phyloP scores from a whole-genome alignment of 1,139 yeast species.

The Blastobotrys elegans region DNA sequence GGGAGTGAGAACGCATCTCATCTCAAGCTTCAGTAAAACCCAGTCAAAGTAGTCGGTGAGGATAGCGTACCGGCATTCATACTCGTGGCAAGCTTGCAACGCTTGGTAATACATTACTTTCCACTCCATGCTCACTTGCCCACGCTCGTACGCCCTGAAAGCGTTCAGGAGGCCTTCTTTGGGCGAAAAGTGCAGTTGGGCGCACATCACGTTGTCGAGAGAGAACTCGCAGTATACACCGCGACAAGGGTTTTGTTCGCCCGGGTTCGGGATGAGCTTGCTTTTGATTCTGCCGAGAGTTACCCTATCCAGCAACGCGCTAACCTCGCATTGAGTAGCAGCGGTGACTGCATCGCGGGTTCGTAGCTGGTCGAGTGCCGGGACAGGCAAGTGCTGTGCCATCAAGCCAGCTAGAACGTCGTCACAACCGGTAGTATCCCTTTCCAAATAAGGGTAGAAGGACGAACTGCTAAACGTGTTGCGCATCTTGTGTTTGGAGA shows the following conservation, averaged over 20 bases:
- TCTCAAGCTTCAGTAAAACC: too few relatives aligned
- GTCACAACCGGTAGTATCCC: too few relatives aligned
- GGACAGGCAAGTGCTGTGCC: background rate
- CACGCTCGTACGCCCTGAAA: background rate
- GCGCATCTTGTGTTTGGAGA: background rate
- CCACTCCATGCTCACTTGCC: background rate
- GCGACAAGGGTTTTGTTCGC: background rate
- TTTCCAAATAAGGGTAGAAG: background rate
- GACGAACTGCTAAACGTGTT: background rate
- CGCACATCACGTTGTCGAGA: background rate
- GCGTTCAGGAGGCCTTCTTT: background rate
- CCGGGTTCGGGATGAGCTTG: background rate
- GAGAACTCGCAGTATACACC: background rate
- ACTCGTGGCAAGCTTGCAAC: background rate
- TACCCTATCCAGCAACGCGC: background rate
- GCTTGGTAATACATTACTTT: background rate
- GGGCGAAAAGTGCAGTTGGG: background rate
- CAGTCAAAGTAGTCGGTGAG: slow-evolving; percentile 1
- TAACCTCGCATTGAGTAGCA: background rate
- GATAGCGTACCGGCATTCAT: background rate
- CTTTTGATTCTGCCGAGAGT: background rate
- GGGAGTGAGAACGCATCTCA: too few relatives aligned
- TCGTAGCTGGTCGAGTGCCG: background rate
- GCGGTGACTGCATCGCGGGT: background rate
- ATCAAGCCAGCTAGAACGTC: too few relatives aligned